These are phyloP conservation scores for Cubamyces lactineus DNA, from an alignment of 768 basidiomycete genomes.

Conservation along the genomic window DNA sequence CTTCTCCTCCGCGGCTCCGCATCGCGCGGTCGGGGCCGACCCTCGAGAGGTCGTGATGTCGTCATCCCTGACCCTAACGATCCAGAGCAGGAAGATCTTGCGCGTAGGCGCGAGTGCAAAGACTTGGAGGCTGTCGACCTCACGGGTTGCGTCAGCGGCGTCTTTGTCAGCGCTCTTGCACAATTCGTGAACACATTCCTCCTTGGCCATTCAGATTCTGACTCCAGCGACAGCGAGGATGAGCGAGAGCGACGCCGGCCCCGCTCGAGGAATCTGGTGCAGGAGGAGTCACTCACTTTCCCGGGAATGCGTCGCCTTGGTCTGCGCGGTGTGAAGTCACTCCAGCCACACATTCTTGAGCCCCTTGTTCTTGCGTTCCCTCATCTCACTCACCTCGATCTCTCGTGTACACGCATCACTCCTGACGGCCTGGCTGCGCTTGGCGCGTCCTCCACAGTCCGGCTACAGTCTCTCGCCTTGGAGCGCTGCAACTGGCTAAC, in stretches of 20 bases:
- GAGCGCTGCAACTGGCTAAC: slow-evolving; percentile 86
- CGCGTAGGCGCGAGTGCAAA: slow-evolving; percentile 70
- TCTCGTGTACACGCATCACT: slow-evolving; percentile 84
- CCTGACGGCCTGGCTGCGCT: slow-evolving; percentile 75
- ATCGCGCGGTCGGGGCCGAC: slow-evolving; percentile 69
- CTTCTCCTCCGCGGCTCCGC: slow-evolving; percentile 84
- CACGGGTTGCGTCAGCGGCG: slow-evolving; percentile 91
- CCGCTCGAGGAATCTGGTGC: slow-evolving; percentile 36
- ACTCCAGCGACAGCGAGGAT: slow-evolving; percentile 50
- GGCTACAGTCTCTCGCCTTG: slow-evolving; percentile 78
- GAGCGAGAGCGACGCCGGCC: slow-evolving; percentile 36
- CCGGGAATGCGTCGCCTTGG: slow-evolving; percentile 78
- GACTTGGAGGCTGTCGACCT: slow-evolving; percentile 89
- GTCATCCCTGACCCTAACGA: slow-evolving; percentile 54
- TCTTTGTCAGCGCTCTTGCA: slow-evolving; percentile 83
- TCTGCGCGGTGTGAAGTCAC: slow-evolving; percentile 79
- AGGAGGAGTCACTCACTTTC: slow-evolving; percentile 62
- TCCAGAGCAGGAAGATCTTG: slow-evolving; percentile 75
- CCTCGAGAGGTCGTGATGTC: slow-evolving; percentile 63
- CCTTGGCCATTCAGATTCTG: slow-evolving; percentile 44
- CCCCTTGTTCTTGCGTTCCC: slow-evolving; percentile 84
- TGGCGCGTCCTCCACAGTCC: slow-evolving; percentile 63
- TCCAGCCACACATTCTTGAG: slow-evolving; percentile 66
- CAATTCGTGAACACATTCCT: slow-evolving; percentile 80
- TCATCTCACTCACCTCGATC: slow-evolving; percentile 85